These are phyloP conservation scores for Aureobasidium leucospermi DNA, from an alignment of 2,329 filamentous ascomycete genomes.

Conservation along the genomic window DNA sequence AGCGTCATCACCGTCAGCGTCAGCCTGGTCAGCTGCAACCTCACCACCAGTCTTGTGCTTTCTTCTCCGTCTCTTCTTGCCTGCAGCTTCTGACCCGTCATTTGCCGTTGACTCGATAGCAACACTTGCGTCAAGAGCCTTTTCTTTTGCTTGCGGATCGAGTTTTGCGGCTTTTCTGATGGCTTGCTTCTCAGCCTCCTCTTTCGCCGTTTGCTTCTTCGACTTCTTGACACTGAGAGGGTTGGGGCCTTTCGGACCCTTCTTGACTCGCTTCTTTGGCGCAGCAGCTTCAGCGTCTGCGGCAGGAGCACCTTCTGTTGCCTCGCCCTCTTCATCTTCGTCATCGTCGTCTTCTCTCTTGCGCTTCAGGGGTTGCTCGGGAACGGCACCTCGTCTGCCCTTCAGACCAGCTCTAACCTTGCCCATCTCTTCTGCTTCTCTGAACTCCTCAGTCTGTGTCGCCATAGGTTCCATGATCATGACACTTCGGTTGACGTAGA, in stretches of 20 bases:
- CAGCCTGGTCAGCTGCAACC: constrained; percentile 15
- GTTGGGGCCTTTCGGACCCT: constrained; percentile 62
- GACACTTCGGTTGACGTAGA: constrained; percentile 72
- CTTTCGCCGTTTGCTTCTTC: constrained; percentile 41
- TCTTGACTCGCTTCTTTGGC: constrained; percentile 48
- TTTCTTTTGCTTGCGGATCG: constrained; percentile 23
- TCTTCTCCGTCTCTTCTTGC: constrained; percentile 22
- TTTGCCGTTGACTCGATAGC: constrained; percentile 3
- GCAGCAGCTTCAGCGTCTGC: constrained; percentile 27
- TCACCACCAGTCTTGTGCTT: constrained; percentile 20
- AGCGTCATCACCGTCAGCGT: constrained; percentile 9
- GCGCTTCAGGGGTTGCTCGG: constrained; percentile 22
- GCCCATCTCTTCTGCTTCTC: constrained; percentile 60
- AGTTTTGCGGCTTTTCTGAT: constrained; percentile 21
- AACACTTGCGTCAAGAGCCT: constrained; percentile 15
- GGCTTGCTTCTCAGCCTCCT: constrained; percentile 15
- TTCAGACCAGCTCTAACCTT: constrained; percentile 67
- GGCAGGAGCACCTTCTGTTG: constrained; percentile 36
- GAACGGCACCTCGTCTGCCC: constrained; percentile 18
- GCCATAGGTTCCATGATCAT: constrained; percentile 77
- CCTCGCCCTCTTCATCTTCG: constrained; percentile 24
- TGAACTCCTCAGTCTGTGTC: constrained; percentile 53
- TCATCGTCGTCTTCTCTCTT: constrained; percentile 24
- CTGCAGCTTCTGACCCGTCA: constrained; percentile 16
- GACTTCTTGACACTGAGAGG: constrained; percentile 63